Percentiles rank a stretch among this genome's conserved stretches.
phyloP scores from a whole-genome alignment of 2,329 filamentous ascomycete genomes.

The Leptographium procerum region DNA sequence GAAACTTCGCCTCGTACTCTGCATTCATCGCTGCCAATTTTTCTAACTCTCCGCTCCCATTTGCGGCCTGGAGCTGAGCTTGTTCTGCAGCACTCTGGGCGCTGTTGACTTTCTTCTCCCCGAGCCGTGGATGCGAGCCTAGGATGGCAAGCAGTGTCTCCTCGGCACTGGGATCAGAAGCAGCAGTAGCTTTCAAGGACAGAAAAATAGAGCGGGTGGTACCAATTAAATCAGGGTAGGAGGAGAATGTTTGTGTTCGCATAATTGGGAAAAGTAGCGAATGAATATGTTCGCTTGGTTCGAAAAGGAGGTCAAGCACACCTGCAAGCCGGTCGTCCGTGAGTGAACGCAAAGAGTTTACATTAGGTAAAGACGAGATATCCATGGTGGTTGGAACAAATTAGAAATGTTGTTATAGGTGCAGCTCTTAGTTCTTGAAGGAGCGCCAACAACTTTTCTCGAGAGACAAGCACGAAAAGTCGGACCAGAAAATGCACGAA shows the following conservation, averaged over 20 bases:
- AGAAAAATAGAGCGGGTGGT: slow-evolving; percentile 53
- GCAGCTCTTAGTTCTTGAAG: neutral
- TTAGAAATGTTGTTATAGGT: neutral
- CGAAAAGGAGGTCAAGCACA: slow-evolving; percentile 71
- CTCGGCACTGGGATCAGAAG: slow-evolving; percentile 28
- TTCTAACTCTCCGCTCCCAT: slow-evolving; percentile 42
- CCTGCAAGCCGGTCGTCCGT: slow-evolving; percentile 41
- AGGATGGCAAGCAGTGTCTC: slow-evolving; percentile 59
- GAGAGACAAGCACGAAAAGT: neutral
- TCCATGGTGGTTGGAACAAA: slow-evolving; percentile 3
- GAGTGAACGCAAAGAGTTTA: slow-evolving; percentile 43
- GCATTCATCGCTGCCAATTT: slow-evolving; percentile 54
- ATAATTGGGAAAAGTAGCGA: slow-evolving; percentile 58
- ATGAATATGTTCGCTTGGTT: slow-evolving; percentile 67
- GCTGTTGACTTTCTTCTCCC: slow-evolving; percentile 72
- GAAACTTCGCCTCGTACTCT: slow-evolving; percentile 71
- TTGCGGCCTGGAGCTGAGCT: slow-evolving; percentile 52
- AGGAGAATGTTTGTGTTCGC: slow-evolving; percentile 41
- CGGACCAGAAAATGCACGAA: neutral
- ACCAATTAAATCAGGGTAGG: slow-evolving; percentile 59
- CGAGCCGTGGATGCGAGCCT: slow-evolving; percentile 71
- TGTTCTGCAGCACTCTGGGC: slow-evolving; percentile 74
- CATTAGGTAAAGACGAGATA: slow-evolving; percentile 39
- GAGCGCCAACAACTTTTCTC: neutral
- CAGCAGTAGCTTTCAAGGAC: slow-evolving; percentile 36